A percentile compares a stretch with the other conserved stretches of the same genome.
Evolutionary conservation across 208 protist species (phyloP).

Genomic region (Acanthamoeba sp.): DNA sequence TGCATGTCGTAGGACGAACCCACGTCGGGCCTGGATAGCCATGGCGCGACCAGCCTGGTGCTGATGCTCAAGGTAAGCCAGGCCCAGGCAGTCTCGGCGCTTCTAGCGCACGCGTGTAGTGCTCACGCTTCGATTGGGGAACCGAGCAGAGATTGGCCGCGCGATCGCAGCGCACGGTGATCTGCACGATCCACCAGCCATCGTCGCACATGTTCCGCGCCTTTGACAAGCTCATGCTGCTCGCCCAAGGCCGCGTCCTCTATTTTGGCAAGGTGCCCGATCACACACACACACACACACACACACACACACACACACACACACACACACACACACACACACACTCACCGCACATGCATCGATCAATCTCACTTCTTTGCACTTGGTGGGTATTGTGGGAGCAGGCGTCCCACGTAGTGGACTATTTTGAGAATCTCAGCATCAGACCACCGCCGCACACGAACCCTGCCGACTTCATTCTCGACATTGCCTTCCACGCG

Average conservation of each 20-base stretch:
- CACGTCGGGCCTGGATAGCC: constrained; percentile 65
- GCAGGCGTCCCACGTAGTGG: constrained; percentile 36
- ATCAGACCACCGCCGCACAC: constrained; percentile 23
- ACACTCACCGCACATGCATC: neutral
- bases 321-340: neutral
- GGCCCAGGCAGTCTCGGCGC: no score
- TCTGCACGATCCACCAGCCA: constrained; percentile 74
- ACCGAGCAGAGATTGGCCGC: neutral
- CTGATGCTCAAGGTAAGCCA: neutral
- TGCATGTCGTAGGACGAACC: constrained; percentile 28
- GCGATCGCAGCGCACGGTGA: neutral
- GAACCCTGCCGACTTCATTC: constrained; percentile 72
- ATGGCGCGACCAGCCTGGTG: constrained; percentile 9
- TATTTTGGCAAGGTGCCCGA: constrained; percentile 68
- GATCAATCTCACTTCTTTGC: neutral
- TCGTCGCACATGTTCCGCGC: constrained; percentile 82
- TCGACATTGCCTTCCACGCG: constrained; percentile 66
- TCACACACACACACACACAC: neutral
- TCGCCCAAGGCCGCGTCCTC: constrained; percentile 73
- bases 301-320: neutral
- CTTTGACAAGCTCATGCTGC: constrained; percentile 89
- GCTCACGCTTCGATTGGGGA: neutral
- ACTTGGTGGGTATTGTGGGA: no score
- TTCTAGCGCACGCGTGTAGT: neutral
- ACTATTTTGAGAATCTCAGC: constrained; percentile 48